Evolutionary conservation across 2,329 filamentous ascomycete species (phyloP), one percentile per base, ranked within the genome.

Genomic region (Ophiostoma fasciatum): DNA sequence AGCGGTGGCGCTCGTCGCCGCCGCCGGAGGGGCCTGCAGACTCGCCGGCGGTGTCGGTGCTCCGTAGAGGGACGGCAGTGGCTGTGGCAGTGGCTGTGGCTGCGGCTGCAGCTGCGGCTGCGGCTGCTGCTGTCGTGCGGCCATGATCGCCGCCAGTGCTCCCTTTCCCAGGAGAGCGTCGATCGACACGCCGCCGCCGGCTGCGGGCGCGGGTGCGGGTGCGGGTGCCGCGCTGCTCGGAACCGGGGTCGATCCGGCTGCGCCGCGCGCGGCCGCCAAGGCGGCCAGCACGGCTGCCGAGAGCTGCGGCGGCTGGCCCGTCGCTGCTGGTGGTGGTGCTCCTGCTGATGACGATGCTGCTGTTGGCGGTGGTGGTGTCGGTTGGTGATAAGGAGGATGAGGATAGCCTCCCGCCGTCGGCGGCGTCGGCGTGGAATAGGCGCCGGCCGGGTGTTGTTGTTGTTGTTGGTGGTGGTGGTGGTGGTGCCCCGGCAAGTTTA

Each of bases 151-250:
- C 41, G 72, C 71, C 50, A 78, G 55, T 38, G 74, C 65, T 43
- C 72, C 71, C 43, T 68, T 60, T 38, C 71, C 71, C 36, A 78
- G 59, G 43, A 78, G 51, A 28, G 68, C 62, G 50, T 74, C 72
- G 49, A 78, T 53, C 28, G 72, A 69, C 47, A 72, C 50, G 17
- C 29, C 32, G 4, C 29, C 29, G 40, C 39, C 39, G 19, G 38
- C 36, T 8, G 39, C 35, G 8, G 33, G 33, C 7, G 31, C 22
- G 3, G 33, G 38, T 10, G 39, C 32, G 18, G 40, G 38, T 25
- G 41, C 40, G 10, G 40, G 34, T 19, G 36, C 31, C 22, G 37
- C 15, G 25, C 25, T 31, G 39, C 42, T 33, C 53, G 50, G 36
- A 52, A 49, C 38, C n/a, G n/a, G n/a, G n/a, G n/a, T n/a, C n/a